Conservation (phyloP, 139 green algal species). For the Picochlorum costavermella region DNA sequence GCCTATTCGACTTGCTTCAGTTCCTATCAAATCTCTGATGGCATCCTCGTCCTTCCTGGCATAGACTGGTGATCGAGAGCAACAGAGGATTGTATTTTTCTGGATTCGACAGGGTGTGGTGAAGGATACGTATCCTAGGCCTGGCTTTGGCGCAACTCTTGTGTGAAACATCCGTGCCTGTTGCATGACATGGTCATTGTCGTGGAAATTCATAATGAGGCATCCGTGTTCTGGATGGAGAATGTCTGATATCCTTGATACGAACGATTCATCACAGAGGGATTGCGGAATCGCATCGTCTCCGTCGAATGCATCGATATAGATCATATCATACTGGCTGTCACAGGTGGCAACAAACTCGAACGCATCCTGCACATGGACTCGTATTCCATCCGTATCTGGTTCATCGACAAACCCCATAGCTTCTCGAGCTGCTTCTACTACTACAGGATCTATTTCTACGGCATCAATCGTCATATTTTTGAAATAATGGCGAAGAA, state of each 20-base stretch:
- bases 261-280: constrained; percentile 16
- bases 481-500: constrained; percentile 42
- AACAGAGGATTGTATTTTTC: too few relatives aligned
- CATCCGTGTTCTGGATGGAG: constrained; percentile 40
- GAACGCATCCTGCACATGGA: constrained; percentile 15
- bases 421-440: constrained; percentile 27
- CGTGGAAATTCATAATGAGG: constrained; percentile 42
- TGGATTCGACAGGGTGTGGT: too few relatives aligned
- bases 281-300: constrained; percentile 31
- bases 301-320: constrained; percentile 53
- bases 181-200: too few relatives aligned
- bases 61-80: too few relatives aligned
- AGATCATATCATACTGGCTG: constrained; percentile 30
- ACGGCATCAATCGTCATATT: constrained; percentile 34
- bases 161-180: too few relatives aligned
- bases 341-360: background rate
- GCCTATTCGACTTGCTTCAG: too few relatives aligned
- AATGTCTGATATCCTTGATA: constrained; percentile 8
- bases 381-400: background rate
- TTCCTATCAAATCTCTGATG: too few relatives aligned
- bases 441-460: constrained; percentile 44
- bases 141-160: too few relatives aligned
- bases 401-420: constrained; percentile 39
- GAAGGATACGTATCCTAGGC: too few relatives aligned
- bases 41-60: too few relatives aligned